Conservation (phyloP, 2,329 filamentous ascomycete genomes). For the Arthrobotrys musiformis region DNA sequence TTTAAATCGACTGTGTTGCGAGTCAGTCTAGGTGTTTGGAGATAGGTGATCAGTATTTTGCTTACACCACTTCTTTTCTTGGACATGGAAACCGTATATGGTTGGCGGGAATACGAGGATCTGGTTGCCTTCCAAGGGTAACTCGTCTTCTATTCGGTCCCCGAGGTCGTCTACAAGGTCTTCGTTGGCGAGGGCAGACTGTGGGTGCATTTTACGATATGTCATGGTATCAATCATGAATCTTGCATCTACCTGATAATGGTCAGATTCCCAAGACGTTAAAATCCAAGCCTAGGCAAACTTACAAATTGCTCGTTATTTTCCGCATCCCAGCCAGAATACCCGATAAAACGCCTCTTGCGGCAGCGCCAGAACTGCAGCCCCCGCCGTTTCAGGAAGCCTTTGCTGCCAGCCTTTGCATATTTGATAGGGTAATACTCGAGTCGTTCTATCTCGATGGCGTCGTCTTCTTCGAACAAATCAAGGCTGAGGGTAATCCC, state of each 20-base stretch:
- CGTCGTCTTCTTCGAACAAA: not conserved
- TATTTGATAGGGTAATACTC: not conserved
- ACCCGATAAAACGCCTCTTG: not conserved
- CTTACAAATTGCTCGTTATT: slow-evolving; percentile 5
- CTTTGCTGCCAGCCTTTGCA: not conserved
- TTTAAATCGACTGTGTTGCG: not conserved
- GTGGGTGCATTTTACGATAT: not conserved
- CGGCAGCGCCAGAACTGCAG: not conserved
- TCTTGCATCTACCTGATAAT: not conserved
- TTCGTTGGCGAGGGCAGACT: not conserved
- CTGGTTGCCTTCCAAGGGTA: not conserved
- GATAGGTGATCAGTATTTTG: no score
- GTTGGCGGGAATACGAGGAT: not conserved
- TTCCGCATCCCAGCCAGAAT: not conserved
- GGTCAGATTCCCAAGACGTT: not conserved
- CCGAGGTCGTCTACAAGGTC: not conserved
- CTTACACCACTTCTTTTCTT: slow-evolving; percentile 13
- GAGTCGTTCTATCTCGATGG: not conserved
- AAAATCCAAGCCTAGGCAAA: no score
- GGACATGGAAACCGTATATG: not conserved
- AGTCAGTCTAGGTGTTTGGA: not conserved
- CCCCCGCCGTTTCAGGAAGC: not conserved
- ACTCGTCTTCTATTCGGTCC: not conserved
- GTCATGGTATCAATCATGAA: slow-evolving; percentile 14
- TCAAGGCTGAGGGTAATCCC: not conserved